phyloP scores from a whole-genome alignment of 129 eudicot species.

The Chrysanthemum makinoi region DNA sequence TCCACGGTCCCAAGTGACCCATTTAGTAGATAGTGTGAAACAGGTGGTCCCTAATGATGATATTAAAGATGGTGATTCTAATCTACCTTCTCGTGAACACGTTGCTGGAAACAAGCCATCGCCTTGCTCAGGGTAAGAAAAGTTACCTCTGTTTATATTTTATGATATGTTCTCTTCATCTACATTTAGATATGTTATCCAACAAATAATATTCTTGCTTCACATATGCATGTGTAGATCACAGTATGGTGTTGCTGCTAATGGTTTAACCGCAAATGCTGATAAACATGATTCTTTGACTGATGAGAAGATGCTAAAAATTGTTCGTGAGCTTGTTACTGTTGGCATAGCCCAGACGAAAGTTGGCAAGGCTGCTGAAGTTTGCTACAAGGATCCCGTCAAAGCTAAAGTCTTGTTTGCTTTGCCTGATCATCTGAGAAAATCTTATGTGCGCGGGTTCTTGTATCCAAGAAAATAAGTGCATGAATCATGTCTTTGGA shows the following conservation, averaged over 20 bases:
- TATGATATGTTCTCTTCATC: neutral
- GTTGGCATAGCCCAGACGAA: neutral
- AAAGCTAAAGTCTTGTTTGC: conserved; percentile 11
- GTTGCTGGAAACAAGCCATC: no score
- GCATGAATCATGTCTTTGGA: neutral
- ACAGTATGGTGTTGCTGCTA: no score
- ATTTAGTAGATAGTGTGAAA: no score
- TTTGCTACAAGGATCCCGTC: conserved; percentile 15
- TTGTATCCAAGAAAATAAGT: neutral
- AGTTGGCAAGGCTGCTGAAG: conserved; percentile 12
- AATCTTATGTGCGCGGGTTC: conserved; percentile 10
- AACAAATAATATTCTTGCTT: neutral
- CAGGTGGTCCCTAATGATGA: no score
- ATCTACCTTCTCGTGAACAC: no score
- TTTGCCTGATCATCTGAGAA: conserved; percentile 8
- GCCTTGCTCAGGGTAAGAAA: no score
- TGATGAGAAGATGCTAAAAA: neutral
- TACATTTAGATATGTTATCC: neutral
- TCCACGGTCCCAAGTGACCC: no score
- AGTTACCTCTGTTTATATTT: no score
- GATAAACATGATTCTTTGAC: neutral
- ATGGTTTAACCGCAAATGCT: no score
- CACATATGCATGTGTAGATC: neutral
- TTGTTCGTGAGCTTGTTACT: neutral
- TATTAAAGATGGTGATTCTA: no score